phyloP scores from a whole-genome alignment of 805 yeast species.

The Phaffomyces opuntiae region DNA sequence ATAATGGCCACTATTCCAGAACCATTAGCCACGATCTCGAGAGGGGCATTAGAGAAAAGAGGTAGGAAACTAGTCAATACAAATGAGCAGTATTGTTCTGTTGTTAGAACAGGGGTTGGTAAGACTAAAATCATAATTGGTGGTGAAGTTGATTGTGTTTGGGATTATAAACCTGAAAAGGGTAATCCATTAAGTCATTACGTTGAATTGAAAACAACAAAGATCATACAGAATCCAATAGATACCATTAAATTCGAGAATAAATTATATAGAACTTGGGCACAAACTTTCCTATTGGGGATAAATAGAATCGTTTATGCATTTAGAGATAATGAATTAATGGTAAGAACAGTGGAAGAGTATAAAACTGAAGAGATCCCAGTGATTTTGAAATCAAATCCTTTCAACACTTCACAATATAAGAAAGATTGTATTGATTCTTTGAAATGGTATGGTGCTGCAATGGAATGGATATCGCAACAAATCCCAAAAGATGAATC shows the following conservation, averaged over 20 bases:
- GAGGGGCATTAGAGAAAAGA: constrained; percentile 65
- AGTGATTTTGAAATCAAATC: constrained; percentile 47
- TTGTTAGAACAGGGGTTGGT: constrained; percentile 85
- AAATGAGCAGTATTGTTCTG: constrained; percentile 70
- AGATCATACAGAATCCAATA: constrained; percentile 44
- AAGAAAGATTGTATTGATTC: constrained; percentile 70
- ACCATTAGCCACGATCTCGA: constrained; percentile 65
- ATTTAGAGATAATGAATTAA: constrained; percentile 67
- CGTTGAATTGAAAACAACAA: constrained; percentile 75
- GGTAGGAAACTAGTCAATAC: constrained; percentile 53
- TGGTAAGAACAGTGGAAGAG: constrained; percentile 65
- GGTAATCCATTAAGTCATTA: constrained; percentile 52
- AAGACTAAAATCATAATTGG: constrained; percentile 60
- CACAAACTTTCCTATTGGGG: constrained; percentile 87
- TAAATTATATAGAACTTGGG: constrained; percentile 81
- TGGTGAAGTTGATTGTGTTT: constrained; percentile 89
- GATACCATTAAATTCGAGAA: constrained; percentile 64
- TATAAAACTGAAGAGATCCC: constrained; percentile 78
- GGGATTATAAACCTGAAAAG: constrained; percentile 64
- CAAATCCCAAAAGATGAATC: constrained; percentile 47
- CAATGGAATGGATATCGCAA: constrained; percentile 67
- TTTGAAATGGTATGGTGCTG: constrained; percentile 80
- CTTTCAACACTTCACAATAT: constrained; percentile 31
- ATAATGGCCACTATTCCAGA: constrained; percentile 62
- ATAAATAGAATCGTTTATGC: constrained; percentile 79